These are phyloP conservation scores for Imleria badia DNA, from an alignment of 768 basidiomycete species.

Conservation along the genomic window DNA sequence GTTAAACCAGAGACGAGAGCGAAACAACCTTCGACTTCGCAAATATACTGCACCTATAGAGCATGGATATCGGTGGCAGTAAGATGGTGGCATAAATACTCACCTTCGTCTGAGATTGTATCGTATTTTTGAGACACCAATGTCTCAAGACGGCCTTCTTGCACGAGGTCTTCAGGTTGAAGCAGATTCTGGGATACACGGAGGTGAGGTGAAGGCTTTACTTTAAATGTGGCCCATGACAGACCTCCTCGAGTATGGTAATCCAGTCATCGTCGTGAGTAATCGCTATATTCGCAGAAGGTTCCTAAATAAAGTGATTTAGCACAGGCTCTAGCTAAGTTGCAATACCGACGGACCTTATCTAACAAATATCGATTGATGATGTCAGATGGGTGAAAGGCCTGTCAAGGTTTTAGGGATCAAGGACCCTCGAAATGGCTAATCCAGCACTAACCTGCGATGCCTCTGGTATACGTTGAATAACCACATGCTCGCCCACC, in stretches of 20 bases:
- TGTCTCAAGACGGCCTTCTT: conserved; percentile 1
- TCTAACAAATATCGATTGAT: conserved; percentile 8
- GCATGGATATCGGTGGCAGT: background rate
- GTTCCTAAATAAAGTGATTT: background rate
- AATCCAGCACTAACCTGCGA: background rate
- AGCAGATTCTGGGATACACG: background rate
- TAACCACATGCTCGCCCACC: background rate
- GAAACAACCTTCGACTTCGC: conserved; percentile 7
- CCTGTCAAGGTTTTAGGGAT: background rate
- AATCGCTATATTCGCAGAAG: background rate
- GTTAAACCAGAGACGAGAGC: background rate
- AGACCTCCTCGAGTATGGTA: conserved; percentile 5
- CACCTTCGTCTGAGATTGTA: background rate
- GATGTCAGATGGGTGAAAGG: conserved; percentile 15
- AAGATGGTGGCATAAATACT: background rate
- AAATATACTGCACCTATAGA: conserved; percentile 4
- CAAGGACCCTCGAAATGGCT: background rate
- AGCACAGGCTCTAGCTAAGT: no score
- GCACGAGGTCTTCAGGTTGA: background rate
- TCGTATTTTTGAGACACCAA: background rate
- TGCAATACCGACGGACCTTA: background rate
- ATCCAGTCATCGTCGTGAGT: conserved; percentile 10
- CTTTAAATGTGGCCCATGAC: background rate
- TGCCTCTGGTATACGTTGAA: background rate
- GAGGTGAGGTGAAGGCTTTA: background rate